Conservation (phyloP, 2,329 filamentous ascomycete species). For the Xylariaceae sp. region DNA sequence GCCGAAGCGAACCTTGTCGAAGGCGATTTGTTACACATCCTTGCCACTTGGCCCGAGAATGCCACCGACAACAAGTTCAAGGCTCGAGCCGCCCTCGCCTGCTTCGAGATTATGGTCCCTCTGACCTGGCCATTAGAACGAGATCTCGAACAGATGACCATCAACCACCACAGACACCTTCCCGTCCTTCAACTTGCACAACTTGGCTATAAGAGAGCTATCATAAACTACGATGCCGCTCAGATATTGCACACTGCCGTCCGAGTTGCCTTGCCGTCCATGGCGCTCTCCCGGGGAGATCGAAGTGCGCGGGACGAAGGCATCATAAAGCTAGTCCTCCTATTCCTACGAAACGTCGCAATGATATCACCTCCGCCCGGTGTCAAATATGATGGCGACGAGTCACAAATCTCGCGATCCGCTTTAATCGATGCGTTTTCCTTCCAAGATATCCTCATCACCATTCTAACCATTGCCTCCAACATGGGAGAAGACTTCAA, state of each 20-base stretch:
- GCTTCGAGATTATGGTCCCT: slow-evolving; percentile 88
- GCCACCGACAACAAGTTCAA: slow-evolving; percentile 76
- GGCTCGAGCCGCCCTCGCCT: slow-evolving; percentile 80
- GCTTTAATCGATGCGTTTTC: slow-evolving; percentile 88
- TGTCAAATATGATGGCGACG: slow-evolving; percentile 82
- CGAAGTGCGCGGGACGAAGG: slow-evolving; percentile 82
- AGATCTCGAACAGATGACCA: slow-evolving; percentile 79
- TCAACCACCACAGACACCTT: slow-evolving; percentile 91
- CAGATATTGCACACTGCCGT: slow-evolving; percentile 82
- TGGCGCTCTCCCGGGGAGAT: slow-evolving; percentile 80
- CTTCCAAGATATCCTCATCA: slow-evolving; percentile 86
- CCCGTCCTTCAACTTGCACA: slow-evolving; percentile 90
- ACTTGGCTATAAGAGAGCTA: slow-evolving; percentile 84
- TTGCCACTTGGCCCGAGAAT: slow-evolving; percentile 80
- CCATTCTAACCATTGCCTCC: slow-evolving; percentile 85
- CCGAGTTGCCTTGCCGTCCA: slow-evolving; percentile 81
- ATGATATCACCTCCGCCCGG: slow-evolving; percentile 79
- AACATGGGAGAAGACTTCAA: slow-evolving; percentile 95
- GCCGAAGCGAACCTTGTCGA: slow-evolving; percentile 91
- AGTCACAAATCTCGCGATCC: slow-evolving; percentile 86
- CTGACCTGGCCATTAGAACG: slow-evolving; percentile 93
- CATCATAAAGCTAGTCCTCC: slow-evolving; percentile 88
- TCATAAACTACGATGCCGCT: slow-evolving; percentile 82
- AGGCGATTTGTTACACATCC: slow-evolving; percentile 87
- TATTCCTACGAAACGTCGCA: slow-evolving; percentile 87